phyloP scores from a whole-genome alignment of 2,329 filamentous ascomycete species.

The Anthostomella pinea region DNA sequence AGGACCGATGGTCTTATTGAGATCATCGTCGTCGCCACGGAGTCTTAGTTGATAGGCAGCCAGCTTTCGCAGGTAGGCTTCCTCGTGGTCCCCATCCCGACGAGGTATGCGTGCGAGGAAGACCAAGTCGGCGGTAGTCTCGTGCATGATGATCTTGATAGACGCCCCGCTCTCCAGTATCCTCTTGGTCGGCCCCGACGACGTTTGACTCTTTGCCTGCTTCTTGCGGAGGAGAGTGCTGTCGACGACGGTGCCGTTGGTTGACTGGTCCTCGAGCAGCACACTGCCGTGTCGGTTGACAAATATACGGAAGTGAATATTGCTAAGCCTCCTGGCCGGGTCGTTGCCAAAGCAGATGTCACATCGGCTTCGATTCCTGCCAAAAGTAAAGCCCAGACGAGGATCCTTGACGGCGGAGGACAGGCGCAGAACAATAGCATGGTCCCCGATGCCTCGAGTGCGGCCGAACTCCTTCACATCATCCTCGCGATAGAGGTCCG shows the following conservation, averaged over 20 bases:
- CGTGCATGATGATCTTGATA: constrained; percentile 64
- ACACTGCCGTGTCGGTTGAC: constrained; percentile 81
- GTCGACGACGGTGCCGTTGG: constrained; percentile 93
- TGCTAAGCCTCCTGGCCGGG: constrained; percentile 74
- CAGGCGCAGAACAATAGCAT: constrained; percentile 77
- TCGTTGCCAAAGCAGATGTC: constrained; percentile 70
- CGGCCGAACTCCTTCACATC: constrained; percentile 49
- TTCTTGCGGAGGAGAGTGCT: constrained; percentile 60
- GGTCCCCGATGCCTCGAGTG: constrained; percentile 49
- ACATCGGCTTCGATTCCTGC: constrained; percentile 68
- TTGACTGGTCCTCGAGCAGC: constrained; percentile 92
- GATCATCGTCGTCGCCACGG: constrained; percentile 29
- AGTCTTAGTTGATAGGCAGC: constrained; percentile 57
- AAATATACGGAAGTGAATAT: constrained; percentile 93
- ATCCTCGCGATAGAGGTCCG: constrained; percentile 52
- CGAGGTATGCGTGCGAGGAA: constrained; percentile 86
- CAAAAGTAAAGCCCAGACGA: constrained; percentile 77
- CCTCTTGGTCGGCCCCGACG: constrained; percentile 41
- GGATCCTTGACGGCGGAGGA: constrained; percentile 71
- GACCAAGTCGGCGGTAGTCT: constrained; percentile 57
- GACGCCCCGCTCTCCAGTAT: constrained; percentile 72
- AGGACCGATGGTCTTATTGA: constrained; percentile 45
- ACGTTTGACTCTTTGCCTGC: constrained; percentile 35
- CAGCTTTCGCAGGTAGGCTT: constrained; percentile 67
- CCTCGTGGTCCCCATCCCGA: constrained; percentile 63